A percentile compares a stretch with the other conserved stretches of the same genome.
These are phyloP conservation scores for Trametes sanguinea DNA, from an alignment of 768 basidiomycete species.

Conservation along the genomic window DNA sequence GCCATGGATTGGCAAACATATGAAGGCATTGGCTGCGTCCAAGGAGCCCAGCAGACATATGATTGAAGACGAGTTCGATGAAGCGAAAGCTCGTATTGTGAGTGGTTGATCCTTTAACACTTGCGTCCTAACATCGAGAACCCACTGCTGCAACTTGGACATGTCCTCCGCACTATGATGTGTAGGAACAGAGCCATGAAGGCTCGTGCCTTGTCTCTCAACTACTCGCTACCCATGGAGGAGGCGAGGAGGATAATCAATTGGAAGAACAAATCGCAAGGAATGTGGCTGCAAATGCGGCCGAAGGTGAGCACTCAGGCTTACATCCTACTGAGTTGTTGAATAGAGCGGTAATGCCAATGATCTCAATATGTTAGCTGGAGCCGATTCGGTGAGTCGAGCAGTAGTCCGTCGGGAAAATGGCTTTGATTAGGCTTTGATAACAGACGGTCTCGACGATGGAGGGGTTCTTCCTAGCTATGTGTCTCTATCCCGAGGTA, in stretches of 20 bases:
- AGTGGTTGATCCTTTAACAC: neutral
- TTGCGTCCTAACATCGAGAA: too few relatives aligned
- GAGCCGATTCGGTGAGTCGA: conserved; percentile 20
- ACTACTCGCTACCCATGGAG: too few relatives aligned
- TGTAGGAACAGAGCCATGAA: too few relatives aligned
- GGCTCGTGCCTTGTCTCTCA: too few relatives aligned
- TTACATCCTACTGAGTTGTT: too few relatives aligned
- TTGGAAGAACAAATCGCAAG: too few relatives aligned
- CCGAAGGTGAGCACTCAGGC: too few relatives aligned
- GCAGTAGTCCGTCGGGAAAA: neutral
- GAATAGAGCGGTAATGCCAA: too few relatives aligned
- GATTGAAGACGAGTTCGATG: neutral
- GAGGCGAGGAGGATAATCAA: too few relatives aligned
- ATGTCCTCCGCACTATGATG: too few relatives aligned
- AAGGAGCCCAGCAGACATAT: neutral
- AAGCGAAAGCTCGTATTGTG: conserved; percentile 1
- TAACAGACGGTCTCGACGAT: conserved; percentile 26
- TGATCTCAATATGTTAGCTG: conserved; percentile 5
- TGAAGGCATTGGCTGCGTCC: neutral
- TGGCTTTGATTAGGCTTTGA: neutral
- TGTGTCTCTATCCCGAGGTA: conserved; percentile 29
- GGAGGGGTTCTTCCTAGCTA: conserved; percentile 32
- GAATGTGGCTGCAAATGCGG: too few relatives aligned
- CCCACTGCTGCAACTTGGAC: neutral
- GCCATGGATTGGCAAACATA: conserved; percentile 1